Evolutionary conservation across 306 rosid species (phyloP).

Genomic region (Prunus persica): DNA sequence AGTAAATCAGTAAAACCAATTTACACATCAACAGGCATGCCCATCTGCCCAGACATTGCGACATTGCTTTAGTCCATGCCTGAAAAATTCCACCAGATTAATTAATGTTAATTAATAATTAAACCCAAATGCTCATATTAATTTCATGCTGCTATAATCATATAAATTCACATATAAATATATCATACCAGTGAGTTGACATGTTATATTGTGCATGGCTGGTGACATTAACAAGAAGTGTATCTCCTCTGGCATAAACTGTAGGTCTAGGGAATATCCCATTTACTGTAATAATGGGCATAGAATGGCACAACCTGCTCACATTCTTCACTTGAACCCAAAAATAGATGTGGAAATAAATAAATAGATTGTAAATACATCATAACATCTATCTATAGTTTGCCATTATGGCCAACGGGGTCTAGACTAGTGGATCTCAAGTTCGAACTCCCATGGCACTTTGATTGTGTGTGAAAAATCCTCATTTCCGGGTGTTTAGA

Average conservation of each 20-base stretch:
- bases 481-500: too few relatives aligned
- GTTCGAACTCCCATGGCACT: too few relatives aligned
- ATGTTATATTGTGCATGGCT: too few relatives aligned
- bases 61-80: constrained; percentile 38
- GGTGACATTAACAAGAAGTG: too few relatives aligned
- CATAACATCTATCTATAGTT: too few relatives aligned
- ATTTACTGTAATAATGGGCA: constrained; percentile 29
- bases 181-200: too few relatives aligned
- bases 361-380: too few relatives aligned
- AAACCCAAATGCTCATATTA: too few relatives aligned
- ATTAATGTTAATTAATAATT: background rate
- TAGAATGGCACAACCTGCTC: constrained; percentile 30
- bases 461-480: too few relatives aligned
- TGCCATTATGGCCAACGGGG: too few relatives aligned
- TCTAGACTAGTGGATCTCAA: too few relatives aligned
- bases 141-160: background rate
- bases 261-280: constrained; percentile 36
- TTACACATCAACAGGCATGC: constrained; percentile 6
- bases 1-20: too few relatives aligned
- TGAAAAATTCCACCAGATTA: background rate
- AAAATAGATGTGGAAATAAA: background rate
- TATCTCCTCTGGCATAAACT: constrained; percentile 20
- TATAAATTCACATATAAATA: background rate
- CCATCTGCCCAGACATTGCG: constrained; percentile 38
- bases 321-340: constrained; percentile 31